Percentiles rank a stretch among this genome's conserved stretches.
These are phyloP conservation scores for Drechslera avenae DNA, from an alignment of 2,329 filamentous ascomycete genomes.

Conservation along the genomic window DNA sequence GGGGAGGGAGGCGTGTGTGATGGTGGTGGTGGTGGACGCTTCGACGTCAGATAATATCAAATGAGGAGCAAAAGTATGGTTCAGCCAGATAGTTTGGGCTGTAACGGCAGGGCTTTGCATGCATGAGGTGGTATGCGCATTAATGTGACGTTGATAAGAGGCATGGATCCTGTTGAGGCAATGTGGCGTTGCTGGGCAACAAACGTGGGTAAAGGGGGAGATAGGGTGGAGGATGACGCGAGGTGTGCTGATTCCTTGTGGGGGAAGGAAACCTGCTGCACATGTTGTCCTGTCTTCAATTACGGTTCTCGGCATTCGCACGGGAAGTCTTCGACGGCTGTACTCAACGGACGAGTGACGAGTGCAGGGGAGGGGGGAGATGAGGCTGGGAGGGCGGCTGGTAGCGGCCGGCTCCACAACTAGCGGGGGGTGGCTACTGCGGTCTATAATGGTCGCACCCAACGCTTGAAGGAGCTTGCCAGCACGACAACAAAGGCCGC, in stretches of 20 bases:
- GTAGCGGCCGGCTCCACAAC: constrained; percentile 10
- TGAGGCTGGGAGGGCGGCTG: constrained; percentile 15
- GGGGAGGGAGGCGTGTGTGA: neutral
- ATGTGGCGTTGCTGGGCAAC: constrained; percentile 11
- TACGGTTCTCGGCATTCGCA: neutral
- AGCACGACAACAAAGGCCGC: neutral
- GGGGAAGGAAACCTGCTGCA: neutral
- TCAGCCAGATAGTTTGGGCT: no score
- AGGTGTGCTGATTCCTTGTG: neutral
- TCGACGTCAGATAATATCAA: no score
- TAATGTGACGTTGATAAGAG: no score
- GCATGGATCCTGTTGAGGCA: constrained; percentile 6
- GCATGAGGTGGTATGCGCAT: no score
- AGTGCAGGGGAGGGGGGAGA: neutral
- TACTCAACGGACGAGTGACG: constrained; percentile 1
- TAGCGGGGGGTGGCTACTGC: constrained; percentile 3
- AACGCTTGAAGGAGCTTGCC: constrained; percentile 1
- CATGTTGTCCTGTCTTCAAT: neutral
- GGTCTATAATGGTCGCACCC: constrained; percentile 1
- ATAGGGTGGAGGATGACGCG: neutral
- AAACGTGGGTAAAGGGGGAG: neutral
- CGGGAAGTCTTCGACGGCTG: neutral
- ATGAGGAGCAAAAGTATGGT: no score
- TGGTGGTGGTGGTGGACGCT: neutral
- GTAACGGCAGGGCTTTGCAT: no score